Percentiles rank a stretch among this genome's conserved stretches.
phyloP scores from a whole-genome alignment of 345 rosid species.

The Fremontodendron californicum region DNA sequence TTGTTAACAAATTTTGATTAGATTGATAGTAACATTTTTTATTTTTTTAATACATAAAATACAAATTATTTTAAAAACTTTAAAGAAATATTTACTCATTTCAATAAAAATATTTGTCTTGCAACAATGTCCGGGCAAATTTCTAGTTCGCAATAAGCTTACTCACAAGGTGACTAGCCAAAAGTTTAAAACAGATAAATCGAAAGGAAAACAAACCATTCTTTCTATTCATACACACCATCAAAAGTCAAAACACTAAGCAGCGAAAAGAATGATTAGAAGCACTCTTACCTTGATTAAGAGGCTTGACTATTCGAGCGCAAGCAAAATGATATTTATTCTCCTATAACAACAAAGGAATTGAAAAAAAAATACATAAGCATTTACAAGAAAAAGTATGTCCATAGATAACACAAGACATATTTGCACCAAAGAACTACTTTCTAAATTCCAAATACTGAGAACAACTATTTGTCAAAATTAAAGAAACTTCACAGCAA shows the following conservation, averaged over 20 bases:
- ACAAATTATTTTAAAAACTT: no score
- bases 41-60: no score
- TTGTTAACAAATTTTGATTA: no score
- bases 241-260: not conserved
- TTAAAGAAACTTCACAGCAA: not conserved
- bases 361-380: constrained; percentile 2
- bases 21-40: no score
- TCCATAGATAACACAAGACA: not conserved
- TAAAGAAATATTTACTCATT: no score
- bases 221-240: not conserved
- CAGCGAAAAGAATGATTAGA: not conserved
- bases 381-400: not conserved
- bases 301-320: constrained; percentile 40
- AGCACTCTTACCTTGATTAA: constrained; percentile 28
- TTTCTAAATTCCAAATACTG: not conserved
- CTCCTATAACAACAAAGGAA: constrained; percentile 28
- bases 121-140: no score
- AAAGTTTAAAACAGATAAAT: no score
- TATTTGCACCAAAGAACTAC: not conserved
- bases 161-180: no score
- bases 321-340: constrained; percentile 8
- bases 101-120: no score
- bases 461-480: not conserved
- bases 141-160: not conserved
- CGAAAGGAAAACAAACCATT: not conserved